Percentiles rank a stretch among this genome's conserved stretches.
These are phyloP conservation scores for Cryptosporidium sp. DNA, from an alignment of 169 alveolate species.

Conservation along the genomic window DNA sequence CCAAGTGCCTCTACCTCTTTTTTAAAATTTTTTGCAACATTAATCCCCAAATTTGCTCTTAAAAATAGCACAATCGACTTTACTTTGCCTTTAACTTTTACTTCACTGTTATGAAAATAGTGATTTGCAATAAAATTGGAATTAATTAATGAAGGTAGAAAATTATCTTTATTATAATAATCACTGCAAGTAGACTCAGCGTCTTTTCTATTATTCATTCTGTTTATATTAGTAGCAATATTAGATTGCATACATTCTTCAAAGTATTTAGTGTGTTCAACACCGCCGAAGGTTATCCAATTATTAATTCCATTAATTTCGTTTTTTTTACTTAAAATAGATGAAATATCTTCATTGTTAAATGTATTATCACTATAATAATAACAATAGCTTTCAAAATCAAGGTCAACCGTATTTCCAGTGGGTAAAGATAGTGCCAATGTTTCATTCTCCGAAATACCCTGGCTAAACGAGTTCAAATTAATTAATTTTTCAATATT, in stretches of 20 bases:
- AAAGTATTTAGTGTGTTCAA: neutral
- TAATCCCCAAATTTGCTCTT: constrained; percentile 60
- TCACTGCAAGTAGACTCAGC: neutral
- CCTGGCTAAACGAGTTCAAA: constrained; percentile 54
- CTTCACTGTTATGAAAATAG: neutral
- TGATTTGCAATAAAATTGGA: neutral
- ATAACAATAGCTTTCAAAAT: constrained; percentile 61
- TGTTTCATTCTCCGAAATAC: constrained; percentile 18
- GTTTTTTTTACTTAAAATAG: constrained; percentile 12
- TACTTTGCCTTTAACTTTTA: constrained; percentile 30
- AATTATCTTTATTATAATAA: constrained; percentile 15
- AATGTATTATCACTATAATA: constrained; percentile 32
- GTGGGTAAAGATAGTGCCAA: constrained; percentile 59
- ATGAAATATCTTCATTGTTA: constrained; percentile 25
- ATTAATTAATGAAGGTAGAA: constrained; percentile 33
- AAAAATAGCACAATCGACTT: constrained; percentile 71
- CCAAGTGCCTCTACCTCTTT: constrained; percentile 76
- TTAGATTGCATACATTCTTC: constrained; percentile 9
- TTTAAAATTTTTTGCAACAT: constrained; percentile 47
- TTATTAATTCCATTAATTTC: constrained; percentile 4
- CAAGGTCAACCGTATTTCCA: constrained; percentile 69
- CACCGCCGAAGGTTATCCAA: constrained; percentile 3
- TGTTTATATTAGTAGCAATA: neutral
- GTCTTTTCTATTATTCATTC: neutral
- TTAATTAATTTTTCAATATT: constrained; percentile 69